A percentile compares a stretch with the other conserved stretches of the same genome.
phyloP scores from a whole-genome alignment of 78 protist species.

The Planoprotostelium fungivorum region DNA sequence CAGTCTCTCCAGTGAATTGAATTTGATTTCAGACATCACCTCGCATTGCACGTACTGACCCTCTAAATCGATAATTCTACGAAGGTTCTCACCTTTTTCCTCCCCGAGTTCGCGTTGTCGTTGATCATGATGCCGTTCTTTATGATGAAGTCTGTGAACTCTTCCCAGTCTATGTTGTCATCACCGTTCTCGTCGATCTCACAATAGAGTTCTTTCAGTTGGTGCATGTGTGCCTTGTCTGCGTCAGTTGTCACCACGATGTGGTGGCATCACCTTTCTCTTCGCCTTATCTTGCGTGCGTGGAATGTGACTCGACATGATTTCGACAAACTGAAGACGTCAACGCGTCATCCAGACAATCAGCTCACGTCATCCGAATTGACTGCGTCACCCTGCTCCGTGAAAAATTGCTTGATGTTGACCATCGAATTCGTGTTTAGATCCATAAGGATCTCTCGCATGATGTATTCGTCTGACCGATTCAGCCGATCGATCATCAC shows the following conservation, averaged over 20 bases:
- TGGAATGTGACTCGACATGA: not conserved
- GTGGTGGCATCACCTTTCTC: no score
- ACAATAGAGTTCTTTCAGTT: not conserved
- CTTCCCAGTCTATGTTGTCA: not conserved
- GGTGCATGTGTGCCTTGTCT: not conserved
- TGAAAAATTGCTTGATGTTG: not conserved
- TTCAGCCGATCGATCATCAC: not conserved
- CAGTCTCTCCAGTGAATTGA: not conserved
- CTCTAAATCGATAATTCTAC: not conserved
- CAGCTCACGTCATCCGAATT: not conserved
- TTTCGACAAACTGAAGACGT: not conserved
- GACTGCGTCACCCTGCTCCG: not conserved
- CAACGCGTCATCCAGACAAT: not conserved
- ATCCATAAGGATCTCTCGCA: not conserved
- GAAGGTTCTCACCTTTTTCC: not conserved
- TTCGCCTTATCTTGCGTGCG: no score
- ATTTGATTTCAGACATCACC: not conserved
- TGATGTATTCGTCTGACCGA: not conserved
- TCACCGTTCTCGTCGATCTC: constrained; percentile 4
- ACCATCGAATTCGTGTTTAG: not conserved
- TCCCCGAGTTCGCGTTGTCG: not conserved
- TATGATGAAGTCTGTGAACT: not conserved
- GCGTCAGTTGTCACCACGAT: no score
- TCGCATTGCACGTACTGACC: not conserved
- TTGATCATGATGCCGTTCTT: not conserved